Base-by-base conservation (phyloP, 2,329 filamentous ascomycete species). In the Xylariaceae sp. region DNA sequence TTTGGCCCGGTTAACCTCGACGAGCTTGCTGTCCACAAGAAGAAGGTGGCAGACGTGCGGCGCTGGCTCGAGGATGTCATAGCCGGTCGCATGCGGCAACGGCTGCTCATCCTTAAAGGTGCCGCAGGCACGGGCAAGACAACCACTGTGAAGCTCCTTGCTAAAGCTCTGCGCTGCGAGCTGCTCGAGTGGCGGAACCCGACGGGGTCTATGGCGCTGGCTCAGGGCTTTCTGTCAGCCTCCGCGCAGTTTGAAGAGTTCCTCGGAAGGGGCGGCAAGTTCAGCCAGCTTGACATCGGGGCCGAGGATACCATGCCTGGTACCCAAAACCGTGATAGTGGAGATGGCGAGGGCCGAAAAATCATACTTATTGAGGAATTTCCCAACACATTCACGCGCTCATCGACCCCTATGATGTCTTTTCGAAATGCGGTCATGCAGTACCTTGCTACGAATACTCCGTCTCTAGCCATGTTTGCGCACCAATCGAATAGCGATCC, bases 81-180 rank as follows among this genome's bases (percentile, higher is more conserved):
- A 41, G 57, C 60, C 17, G 83, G 85, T 12, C 65, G 67, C 23
- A 60, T 74, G 57, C 67, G 74, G 39, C 78, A 94, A 65, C 75
- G 83, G 39, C 55, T 95, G 37, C 70, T 95, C 37, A 69, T 98
- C 18, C 67, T 98, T 27, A 94, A 93, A 58, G 92, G 92, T 9
- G 79, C 88, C 21, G 89, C 92, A 26, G 92, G 92, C 14, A 84
- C 85, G 21, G 92, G 87, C 19, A 98, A 98, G 62, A 96, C 92
- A 1, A 88, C 87, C 1, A 94, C 90, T 0, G 53, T 96, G 33
- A 74, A 75, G 9, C 64, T 94, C 15, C 70, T 98, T 22, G 82
- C 89, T 4, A 77, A 77, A 42, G 76, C 83, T n/a, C 66, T 96
- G 64, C 74, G 72, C 2, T 80, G 83, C 39, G 76, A 89, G 42